Percentiles rank a stretch among this genome's conserved stretches.
Evolutionary conservation across 2,329 filamentous ascomycete species (phyloP).

Genomic region (Xylariomycetidae sp.): DNA sequence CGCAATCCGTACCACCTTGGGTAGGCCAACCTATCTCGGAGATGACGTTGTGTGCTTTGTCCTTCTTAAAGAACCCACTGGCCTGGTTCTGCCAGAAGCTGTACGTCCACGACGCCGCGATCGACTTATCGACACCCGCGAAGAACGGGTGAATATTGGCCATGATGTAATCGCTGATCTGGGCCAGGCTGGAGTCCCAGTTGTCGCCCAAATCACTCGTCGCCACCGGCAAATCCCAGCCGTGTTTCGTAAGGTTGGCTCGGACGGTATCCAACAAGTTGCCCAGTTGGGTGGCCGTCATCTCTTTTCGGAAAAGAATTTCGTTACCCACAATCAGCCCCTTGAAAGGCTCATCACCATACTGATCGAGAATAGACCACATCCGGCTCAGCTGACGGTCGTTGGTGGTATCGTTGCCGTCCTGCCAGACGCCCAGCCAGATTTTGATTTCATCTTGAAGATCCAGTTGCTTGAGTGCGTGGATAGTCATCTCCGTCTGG

Average conservation of each 20-base stretch:
- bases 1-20: conserved; percentile 71
- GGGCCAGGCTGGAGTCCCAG: conserved; percentile 67
- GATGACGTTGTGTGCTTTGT: conserved; percentile 67
- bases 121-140: conserved; percentile 62
- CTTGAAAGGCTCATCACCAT: conserved; percentile 65
- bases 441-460: conserved; percentile 71
- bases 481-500: conserved; percentile 88
- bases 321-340: conserved; percentile 79
- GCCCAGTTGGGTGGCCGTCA: conserved; percentile 59
- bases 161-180: conserved; percentile 81
- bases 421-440: conserved; percentile 94
- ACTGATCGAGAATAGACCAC: conserved; percentile 71
- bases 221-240: conserved; percentile 68
- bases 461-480: conserved; percentile 69
- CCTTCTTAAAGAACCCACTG: conserved; percentile 55
- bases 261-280: conserved; percentile 62
- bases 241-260: conserved; percentile 61
- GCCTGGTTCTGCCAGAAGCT: conserved; percentile 73
- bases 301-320: conserved; percentile 69
- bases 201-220: conserved; percentile 86
- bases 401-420: conserved; percentile 77
- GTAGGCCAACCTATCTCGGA: conserved; percentile 90
- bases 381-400: conserved; percentile 74
- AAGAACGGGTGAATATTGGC: conserved; percentile 97
- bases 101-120: conserved; percentile 75